Conservation (phyloP, 495 filamentous ascomycete genomes). For the Neurospora terricola region DNA sequence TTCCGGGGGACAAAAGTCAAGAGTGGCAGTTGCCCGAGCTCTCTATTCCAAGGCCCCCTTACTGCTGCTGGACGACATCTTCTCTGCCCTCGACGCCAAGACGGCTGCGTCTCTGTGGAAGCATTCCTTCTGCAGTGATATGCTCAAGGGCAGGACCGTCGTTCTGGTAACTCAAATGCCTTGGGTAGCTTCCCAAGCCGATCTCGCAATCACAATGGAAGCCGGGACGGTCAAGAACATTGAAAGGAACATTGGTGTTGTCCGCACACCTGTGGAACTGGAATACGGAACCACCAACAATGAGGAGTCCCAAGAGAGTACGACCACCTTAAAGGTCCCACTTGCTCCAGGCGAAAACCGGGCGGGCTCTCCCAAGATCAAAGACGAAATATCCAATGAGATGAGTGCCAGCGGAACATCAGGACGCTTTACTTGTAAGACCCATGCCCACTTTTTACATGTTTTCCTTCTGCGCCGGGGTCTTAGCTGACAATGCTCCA, state of each 20-base stretch:
- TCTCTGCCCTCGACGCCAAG: constrained; percentile 51
- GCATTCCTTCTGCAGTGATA: constrained; percentile 41
- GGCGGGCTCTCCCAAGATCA: neutral
- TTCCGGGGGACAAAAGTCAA: constrained; percentile 61
- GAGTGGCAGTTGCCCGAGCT: constrained; percentile 59
- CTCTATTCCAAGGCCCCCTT: constrained; percentile 56
- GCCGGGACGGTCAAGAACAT: constrained; percentile 27
- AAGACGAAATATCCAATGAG: constrained; percentile 8
- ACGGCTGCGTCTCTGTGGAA: constrained; percentile 40
- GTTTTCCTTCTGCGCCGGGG: neutral
- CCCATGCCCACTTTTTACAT: neutral
- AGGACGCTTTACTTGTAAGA: constrained; percentile 25
- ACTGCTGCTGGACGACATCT: constrained; percentile 59
- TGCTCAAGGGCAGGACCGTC: constrained; percentile 29
- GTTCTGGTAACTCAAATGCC: constrained; percentile 33
- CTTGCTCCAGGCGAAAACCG: constrained; percentile 5
- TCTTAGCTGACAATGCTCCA: neutral
- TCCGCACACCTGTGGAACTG: constrained; percentile 20
- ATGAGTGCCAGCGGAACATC: constrained; percentile 20
- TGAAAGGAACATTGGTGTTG: constrained; percentile 26
- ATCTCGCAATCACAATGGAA: constrained; percentile 31
- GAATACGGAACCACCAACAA: neutral
- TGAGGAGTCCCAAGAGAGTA: constrained; percentile 9
- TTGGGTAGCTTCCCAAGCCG: constrained; percentile 37
- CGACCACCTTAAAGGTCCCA: constrained; percentile 15